These are phyloP conservation scores for Micromonas commoda DNA, from an alignment of 139 green algal species.

Conservation along the genomic window DNA sequence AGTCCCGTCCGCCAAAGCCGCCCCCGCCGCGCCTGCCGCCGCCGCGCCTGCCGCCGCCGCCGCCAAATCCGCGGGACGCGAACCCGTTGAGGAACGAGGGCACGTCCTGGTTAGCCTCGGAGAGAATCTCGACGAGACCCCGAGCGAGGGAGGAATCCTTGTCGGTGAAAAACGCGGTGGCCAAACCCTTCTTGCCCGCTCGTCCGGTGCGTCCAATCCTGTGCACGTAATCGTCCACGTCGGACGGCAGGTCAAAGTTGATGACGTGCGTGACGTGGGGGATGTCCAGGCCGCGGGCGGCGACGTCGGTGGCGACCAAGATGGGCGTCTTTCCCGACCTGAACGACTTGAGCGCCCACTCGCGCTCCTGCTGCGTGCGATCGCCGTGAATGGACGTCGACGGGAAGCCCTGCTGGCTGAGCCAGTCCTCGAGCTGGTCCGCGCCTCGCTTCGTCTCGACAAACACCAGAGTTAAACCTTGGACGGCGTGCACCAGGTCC, in stretches of 20 bases:
- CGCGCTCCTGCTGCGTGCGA: constrained; percentile 66
- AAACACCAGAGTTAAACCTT: constrained; percentile 92
- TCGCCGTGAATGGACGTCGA: constrained; percentile 94
- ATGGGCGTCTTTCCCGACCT: constrained; percentile 56
- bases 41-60: constrained; percentile 6
- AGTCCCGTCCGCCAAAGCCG: constrained; percentile 85
- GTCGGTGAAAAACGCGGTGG: constrained; percentile 91
- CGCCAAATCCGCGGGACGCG: constrained; percentile 42
- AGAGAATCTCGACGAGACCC: constrained; percentile 70
- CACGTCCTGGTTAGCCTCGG: constrained; percentile 93
- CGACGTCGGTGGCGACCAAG: constrained; percentile 90
- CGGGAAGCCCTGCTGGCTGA: constrained; percentile 70
- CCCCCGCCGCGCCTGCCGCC: constrained; percentile 46
- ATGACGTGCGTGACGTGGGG: constrained; percentile 79
- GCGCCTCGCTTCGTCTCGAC: constrained; percentile 95
- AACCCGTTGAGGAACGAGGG: constrained; percentile 82
- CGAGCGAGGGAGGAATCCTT: constrained; percentile 77
- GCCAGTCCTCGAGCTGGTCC: constrained; percentile 90
- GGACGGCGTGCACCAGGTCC: constrained; percentile 77
- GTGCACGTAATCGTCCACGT: constrained; percentile 84
- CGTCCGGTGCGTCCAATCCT: constrained; percentile 74
- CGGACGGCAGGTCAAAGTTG: constrained; percentile 77
- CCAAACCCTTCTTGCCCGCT: constrained; percentile 92
- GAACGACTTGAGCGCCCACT: constrained; percentile 66
- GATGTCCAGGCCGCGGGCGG: constrained; percentile 87